Evolutionary conservation across 1,139 yeast species (phyloP).

Genomic region (Pichia sp.): DNA sequence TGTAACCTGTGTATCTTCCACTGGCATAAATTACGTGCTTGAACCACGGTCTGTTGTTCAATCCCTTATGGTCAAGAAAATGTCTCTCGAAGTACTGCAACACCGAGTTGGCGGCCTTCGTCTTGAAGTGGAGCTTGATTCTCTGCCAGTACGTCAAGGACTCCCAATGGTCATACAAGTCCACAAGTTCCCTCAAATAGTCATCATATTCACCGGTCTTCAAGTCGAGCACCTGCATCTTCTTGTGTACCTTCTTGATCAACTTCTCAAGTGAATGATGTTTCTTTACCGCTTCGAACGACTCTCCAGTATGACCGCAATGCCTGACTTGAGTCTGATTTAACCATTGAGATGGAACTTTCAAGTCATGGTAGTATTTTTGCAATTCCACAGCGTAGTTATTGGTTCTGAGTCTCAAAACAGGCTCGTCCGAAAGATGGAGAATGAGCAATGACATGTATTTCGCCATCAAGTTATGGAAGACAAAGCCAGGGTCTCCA

Average conservation of each 20-base stretch:
- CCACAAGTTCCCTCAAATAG: slow-evolving; percentile 35
- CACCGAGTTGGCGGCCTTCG: slow-evolving; percentile 32
- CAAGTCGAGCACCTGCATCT: slow-evolving; percentile 24
- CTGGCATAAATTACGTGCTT: slow-evolving; percentile 81
- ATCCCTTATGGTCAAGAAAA: slow-evolving; percentile 61
- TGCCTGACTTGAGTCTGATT: slow-evolving; percentile 7
- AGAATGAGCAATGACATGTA: slow-evolving; percentile 46
- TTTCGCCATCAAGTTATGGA: slow-evolving; percentile 52
- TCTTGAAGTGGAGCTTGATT: slow-evolving; percentile 31
- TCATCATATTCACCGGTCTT: slow-evolving; percentile 39
- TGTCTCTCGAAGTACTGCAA: slow-evolving; percentile 59
- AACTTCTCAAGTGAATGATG: slow-evolving; percentile 6
- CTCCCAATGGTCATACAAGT: slow-evolving; percentile 35
- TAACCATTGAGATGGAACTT: slow-evolving; percentile 39
- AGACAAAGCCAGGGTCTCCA: slow-evolving; percentile 56
- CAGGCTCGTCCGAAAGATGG: slow-evolving; percentile 43
- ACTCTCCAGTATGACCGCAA: background rate
- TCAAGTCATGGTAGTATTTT: slow-evolving; percentile 33
- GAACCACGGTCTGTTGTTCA: slow-evolving; percentile 73
- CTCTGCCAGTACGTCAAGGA: slow-evolving; percentile 39
- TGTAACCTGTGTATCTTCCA: slow-evolving; percentile 81
- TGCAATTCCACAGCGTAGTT: slow-evolving; percentile 41
- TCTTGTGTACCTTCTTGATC: slow-evolving; percentile 26
- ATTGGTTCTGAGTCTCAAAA: slow-evolving; percentile 38
- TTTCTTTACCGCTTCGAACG: background rate